These are phyloP conservation scores for Sphaerobolus stellatus DNA, from an alignment of 1,284 basidiomycete genomes.

Conservation along the genomic window DNA sequence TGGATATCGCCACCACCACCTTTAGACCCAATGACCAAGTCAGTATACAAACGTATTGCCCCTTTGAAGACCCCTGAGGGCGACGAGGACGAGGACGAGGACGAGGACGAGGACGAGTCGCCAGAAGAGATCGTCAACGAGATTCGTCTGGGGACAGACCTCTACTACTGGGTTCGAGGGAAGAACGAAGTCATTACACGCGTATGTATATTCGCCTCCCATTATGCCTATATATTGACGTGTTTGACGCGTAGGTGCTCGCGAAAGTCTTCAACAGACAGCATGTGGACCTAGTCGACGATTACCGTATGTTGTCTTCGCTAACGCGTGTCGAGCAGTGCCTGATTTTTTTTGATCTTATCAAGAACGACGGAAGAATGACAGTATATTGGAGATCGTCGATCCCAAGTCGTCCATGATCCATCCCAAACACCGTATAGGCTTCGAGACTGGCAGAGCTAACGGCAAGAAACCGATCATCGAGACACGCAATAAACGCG, in stretches of 20 bases:
- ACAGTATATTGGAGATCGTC: conserved; percentile 48
- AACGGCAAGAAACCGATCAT: background rate
- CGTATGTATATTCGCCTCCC: conserved; percentile 37
- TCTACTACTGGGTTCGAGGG: conserved; percentile 62
- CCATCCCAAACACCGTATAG: conserved; percentile 57
- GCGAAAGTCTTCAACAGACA: conserved; percentile 37
- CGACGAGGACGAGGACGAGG: conserved; percentile 19
- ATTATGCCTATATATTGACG: conserved; percentile 1
- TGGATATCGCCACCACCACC: conserved; percentile 23
- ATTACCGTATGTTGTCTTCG: conserved; percentile 51
- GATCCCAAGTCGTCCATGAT: conserved; percentile 60
- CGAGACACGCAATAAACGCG: background rate
- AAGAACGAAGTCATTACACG: conserved; percentile 57
- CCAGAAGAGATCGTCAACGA: conserved; percentile 59
- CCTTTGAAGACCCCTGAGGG: conserved; percentile 14
- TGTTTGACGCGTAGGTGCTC: conserved; percentile 37
- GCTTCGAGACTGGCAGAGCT: background rate
- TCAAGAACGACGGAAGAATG: conserved; percentile 30
- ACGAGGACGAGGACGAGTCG: conserved; percentile 33
- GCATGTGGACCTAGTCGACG: conserved; percentile 48
- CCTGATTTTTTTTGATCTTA: conserved; percentile 37
- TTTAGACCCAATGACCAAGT: conserved; percentile 39
- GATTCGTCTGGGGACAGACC: conserved; percentile 36
- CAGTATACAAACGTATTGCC: conserved; percentile 39
- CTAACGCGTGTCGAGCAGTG: background rate